These are phyloP conservation scores for Candida verbasci DNA, from an alignment of 805 yeast species.

Conservation along the genomic window DNA sequence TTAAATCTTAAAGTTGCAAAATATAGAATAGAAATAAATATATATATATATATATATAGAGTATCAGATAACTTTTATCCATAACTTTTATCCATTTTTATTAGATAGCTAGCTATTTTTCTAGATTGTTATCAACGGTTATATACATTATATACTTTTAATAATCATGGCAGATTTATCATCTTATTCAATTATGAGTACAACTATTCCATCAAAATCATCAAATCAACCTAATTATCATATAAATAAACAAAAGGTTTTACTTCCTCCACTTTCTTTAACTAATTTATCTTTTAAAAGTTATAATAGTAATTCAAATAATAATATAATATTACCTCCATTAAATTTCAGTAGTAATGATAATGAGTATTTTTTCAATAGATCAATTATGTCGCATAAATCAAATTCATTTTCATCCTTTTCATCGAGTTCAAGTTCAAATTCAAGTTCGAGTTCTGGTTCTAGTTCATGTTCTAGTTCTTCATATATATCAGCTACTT, in stretches of 20 bases:
- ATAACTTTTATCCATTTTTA: too few species aligned
- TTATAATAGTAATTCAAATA: too few species aligned
- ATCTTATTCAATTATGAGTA: slow-evolving; percentile 35
- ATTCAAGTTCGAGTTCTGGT: slow-evolving; percentile 1
- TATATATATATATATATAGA: neutral
- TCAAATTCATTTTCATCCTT: neutral
- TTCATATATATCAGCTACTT: neutral
- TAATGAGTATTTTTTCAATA: too few species aligned
- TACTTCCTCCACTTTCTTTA: too few species aligned
- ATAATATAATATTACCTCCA: slow-evolving; percentile 4
- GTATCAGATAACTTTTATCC: too few species aligned
- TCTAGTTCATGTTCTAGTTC: neutral
- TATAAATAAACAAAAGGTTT: too few species aligned
- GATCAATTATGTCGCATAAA: neutral
- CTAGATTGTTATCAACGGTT: too few species aligned
- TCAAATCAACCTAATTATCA: too few species aligned
- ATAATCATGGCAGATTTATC: slow-evolving; percentile 30
- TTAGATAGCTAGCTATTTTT: too few species aligned
- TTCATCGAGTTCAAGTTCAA: neutral
- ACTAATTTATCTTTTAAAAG: too few species aligned
- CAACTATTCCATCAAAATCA: neutral
- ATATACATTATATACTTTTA: too few species aligned
- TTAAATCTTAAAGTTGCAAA: too few species aligned
- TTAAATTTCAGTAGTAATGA: neutral
- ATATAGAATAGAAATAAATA: neutral